Evolutionary conservation across 1,284 basidiomycete genomes (phyloP), one percentile per base, ranked within the genome.

Genomic region (Caloboletus firmus): DNA sequence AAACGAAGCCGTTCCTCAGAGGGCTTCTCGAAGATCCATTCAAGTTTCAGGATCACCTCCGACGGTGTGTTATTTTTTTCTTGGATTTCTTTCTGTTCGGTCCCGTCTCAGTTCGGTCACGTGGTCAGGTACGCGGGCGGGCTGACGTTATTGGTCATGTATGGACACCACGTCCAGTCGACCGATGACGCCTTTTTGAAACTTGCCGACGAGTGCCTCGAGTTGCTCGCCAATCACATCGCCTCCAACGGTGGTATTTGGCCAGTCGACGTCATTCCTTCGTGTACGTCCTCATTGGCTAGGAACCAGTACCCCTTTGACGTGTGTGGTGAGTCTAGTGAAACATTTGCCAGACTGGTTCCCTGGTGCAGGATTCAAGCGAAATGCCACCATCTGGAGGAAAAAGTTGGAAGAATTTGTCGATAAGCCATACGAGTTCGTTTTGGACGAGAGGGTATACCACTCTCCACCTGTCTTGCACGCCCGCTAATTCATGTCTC

Each of bases 361-460:
- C 31, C 79, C 79, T 3, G 76, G 78, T 9, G 72, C 74, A 1
- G 68, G 66, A 3, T 84, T 84, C 62, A 77, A 79, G 57, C 66
- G 68, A 11, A 84, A 84, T 57, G 85, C 86, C 2, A 71, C 61
- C 24, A 63, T 63, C n/a, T 89, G 87, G 86, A 85, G 82, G 65
- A 76, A 75, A 44, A 80, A 79, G 70, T 82, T 87, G 72, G 76
- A 84, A 56, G 82, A 85, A 56, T 85, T 84, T 52, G 83, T 85
- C 30, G 80, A 89, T 37, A 72, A 72, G 55, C 87, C 87, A 3
- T 89, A 79, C 54, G 77, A 82, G 46, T 82, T 73, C 53, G 78
- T 84, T 44, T 79, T 81, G 68, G 69, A 75, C 26, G 77, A 76
- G 53, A 76, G 87, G 72, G 87, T 84, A 59, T 57, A 28, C 28